These are phyloP conservation scores for Tulasnella sp. DNA, from an alignment of 768 basidiomycete species.

Conservation along the genomic window DNA sequence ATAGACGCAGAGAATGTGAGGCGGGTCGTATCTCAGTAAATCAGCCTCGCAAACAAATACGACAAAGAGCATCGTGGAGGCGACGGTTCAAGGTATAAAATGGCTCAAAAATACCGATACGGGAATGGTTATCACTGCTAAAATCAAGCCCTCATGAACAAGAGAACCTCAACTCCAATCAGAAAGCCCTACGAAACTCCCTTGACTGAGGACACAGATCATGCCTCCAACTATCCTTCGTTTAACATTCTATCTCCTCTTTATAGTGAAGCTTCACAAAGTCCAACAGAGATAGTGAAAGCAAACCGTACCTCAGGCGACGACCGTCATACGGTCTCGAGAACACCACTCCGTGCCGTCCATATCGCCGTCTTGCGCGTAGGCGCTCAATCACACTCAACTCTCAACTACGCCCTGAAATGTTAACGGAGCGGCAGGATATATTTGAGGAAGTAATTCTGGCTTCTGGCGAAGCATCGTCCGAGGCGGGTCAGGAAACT, in stretches of 20 bases:
- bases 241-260: not conserved
- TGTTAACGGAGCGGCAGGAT: too few species aligned
- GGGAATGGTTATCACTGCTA: not conserved
- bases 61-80: not conserved
- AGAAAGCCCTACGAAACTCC: not conserved
- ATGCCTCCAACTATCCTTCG: not conserved
- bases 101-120: too few species aligned
- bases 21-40: not conserved
- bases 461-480: too few species aligned
- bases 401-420: too few species aligned
- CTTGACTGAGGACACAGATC: not conserved
- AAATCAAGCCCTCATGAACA: not conserved
- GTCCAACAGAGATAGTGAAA: not conserved
- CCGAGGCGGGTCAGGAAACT: too few species aligned
- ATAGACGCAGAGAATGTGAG: not conserved
- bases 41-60: not conserved
- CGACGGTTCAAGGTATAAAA: not conserved
- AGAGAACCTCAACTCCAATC: not conserved
- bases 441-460: too few species aligned
- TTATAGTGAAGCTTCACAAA: not conserved
- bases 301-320: not conserved
- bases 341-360: not conserved
- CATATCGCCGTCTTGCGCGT: not conserved
- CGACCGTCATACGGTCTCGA: not conserved
- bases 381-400: too few species aligned